Conservation (phyloP, 305 asterid genomes). For the Fraxinus dipetala region DNA sequence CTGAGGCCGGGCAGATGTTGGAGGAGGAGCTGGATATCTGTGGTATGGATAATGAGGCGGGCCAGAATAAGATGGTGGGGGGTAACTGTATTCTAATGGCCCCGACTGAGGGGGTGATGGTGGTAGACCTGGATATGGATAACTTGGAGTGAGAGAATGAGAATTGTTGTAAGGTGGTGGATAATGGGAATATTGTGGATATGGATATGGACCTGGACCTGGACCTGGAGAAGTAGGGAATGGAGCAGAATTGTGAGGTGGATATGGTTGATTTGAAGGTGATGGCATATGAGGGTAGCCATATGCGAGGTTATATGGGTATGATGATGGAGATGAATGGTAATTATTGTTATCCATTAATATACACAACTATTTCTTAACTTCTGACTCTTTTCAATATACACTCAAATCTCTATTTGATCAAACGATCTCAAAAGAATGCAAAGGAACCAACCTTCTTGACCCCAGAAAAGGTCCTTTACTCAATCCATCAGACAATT, state of each 20-base stretch:
- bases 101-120: conserved; percentile 36
- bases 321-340: conserved; percentile 47
- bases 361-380: conserved; percentile 16
- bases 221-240: conserved; percentile 40
- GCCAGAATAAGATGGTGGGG: conserved; percentile 38
- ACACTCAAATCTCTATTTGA: conserved; percentile 21
- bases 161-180: conserved; percentile 39
- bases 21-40: conserved; percentile 43
- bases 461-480: conserved; percentile 18
- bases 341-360: conserved; percentile 48
- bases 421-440: conserved; percentile 18
- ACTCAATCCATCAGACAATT: conserved; percentile 11
- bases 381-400: conserved; percentile 12
- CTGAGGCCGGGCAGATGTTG: conserved; percentile 38
- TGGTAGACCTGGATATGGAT: conserved; percentile 40
- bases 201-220: conserved; percentile 27
- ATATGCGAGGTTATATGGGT: conserved; percentile 50
- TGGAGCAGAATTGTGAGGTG: conserved; percentile 38
- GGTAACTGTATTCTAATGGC: conserved; percentile 35
- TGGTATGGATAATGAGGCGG: conserved; percentile 46
- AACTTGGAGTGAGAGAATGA: conserved; percentile 33
- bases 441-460: conserved; percentile 15
- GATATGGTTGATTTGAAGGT: conserved; percentile 50
- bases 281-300: conserved; percentile 53
- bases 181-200: conserved; percentile 49